Base-by-base conservation (phyloP, 306 rosid genomes). In the Cicer judaicum region DNA sequence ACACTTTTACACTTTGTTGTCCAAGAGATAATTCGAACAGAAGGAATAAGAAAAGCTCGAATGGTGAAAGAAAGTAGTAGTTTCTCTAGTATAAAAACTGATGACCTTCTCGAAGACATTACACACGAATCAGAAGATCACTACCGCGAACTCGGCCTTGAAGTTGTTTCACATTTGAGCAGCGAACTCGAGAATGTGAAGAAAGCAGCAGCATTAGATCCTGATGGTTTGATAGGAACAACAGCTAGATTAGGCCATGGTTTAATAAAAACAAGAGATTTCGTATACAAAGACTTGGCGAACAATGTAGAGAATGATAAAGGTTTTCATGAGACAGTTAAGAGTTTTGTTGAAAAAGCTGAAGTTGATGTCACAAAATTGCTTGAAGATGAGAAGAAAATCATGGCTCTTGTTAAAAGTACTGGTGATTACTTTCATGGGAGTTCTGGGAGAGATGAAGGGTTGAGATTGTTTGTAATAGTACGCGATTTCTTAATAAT, bases 371-470 rank as follows among this genome's bases (percentile, higher is more conserved):
- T 90, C 74, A 78, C 7, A 13, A 43, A 49, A 59, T 88, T 95
- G 46, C 78, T 81, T 6, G 89, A 86, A 78, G 96, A 89, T 57
- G 98, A 95, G 74, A 90, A 90, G 85, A 92, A 80, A 83, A 95
- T 95, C 67, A 86, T 83, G 96, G 88, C 72, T 43, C 53, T 95
- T 68, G 97, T 92, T 75, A 95, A 89, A 85, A 92, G 87, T 79
- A 89, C 99, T 5, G 96, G 96, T 5, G 99, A 95, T 68, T 92
- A 95, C 81, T 95, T 95, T 78, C 99, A 95, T 74, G 99, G 99
- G 53, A 90, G 81, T 53, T 56, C 96, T 1, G 95, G 93, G 68
- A 95, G 85, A 78, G 97, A 95, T 64, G 99, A 95, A 77, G 99
- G 99, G 67, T 77, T 90, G 73, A 90, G 91, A 14, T 80, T 95